A percentile compares a stretch with the other conserved stretches of the same genome.
phyloP scores from a whole-genome alignment of 768 basidiomycete species.

The Leccinum barrowsii region DNA sequence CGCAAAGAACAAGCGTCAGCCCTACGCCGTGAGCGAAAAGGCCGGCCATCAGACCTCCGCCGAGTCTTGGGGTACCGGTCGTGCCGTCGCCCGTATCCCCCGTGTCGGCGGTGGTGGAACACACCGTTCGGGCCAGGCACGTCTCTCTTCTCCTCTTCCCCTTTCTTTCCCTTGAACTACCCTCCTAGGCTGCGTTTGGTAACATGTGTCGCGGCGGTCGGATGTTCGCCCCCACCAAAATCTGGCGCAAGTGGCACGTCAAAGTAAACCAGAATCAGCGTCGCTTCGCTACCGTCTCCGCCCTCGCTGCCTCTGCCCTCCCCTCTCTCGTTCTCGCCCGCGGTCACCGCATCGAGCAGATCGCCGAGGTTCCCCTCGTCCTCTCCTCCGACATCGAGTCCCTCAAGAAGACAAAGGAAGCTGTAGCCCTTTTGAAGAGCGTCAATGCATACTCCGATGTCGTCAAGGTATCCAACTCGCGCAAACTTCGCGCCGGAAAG shows the following conservation, averaged over 20 bases:
- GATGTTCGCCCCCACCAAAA: slow-evolving; percentile 99
- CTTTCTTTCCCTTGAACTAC: slow-evolving; percentile 2
- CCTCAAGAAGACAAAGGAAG: slow-evolving; percentile 95
- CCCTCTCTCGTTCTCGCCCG: slow-evolving; percentile 96
- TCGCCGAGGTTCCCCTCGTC: slow-evolving; percentile 96
- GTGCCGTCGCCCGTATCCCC: slow-evolving; percentile 99
- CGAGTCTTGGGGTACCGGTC: slow-evolving; percentile 99
- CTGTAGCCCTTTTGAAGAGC: slow-evolving; percentile 87
- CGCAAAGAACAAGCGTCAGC: slow-evolving; percentile 96
- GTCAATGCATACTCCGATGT: slow-evolving; percentile 90
- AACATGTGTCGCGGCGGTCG: slow-evolving; percentile 99
- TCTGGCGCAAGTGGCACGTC: slow-evolving; percentile 99
- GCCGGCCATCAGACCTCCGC: slow-evolving; percentile 99
- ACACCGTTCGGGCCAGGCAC: slow-evolving; percentile 93
- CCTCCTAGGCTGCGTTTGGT: slow-evolving; percentile 86
- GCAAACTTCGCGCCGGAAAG: slow-evolving; percentile 95
- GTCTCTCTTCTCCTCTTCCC: neutral
- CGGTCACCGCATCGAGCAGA: slow-evolving; percentile 96
- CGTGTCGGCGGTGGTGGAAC: slow-evolving; percentile 99
- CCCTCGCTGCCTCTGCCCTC: slow-evolving; percentile 95
- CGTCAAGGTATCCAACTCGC: slow-evolving; percentile 94
- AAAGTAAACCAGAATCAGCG: slow-evolving; percentile 99
- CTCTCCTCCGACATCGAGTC: slow-evolving; percentile 76
- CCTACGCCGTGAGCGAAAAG: slow-evolving; percentile 95
- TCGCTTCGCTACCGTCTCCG: slow-evolving; percentile 96